Percentiles rank a stretch among this genome's conserved stretches.
phyloP scores from a whole-genome alignment of 805 yeast genomes.

The Candida xiaguanensis region DNA sequence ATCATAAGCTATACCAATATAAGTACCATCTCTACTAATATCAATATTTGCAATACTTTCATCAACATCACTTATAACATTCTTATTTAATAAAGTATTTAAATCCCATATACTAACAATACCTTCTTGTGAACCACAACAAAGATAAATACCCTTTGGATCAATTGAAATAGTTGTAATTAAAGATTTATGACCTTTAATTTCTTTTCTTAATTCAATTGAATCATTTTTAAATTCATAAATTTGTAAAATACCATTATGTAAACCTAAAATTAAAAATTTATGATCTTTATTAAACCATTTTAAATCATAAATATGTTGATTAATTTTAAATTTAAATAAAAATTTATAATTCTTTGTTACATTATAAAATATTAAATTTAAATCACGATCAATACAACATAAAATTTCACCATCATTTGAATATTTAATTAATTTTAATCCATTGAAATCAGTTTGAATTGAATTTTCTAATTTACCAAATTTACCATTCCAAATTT shows the following conservation, averaged over 20 bases:
- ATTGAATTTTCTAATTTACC: constrained; percentile 31
- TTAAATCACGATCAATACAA: constrained; percentile 39
- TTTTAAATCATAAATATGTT: constrained; percentile 35
- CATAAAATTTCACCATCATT: constrained; percentile 46
- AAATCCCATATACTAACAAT: constrained; percentile 49
- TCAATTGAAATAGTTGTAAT: constrained; percentile 46
- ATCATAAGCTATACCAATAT: constrained; percentile 43
- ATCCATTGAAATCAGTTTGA: constrained; percentile 16
- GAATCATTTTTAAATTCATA: constrained; percentile 14
- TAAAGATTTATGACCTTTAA: constrained; percentile 48
- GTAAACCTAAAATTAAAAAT: constrained; percentile 37
- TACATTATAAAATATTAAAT: constrained; percentile 33
- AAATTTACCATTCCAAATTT: constrained; percentile 42
- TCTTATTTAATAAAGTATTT: constrained; percentile 29
- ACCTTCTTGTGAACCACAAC: constrained; percentile 58
- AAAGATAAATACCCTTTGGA: constrained; percentile 48
- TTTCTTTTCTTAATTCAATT: constrained; percentile 13
- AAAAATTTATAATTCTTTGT: constrained; percentile 25
- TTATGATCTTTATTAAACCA: constrained; percentile 45
- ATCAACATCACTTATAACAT: constrained; percentile 38
- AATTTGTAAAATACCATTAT: constrained; percentile 41
- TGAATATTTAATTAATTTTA: constrained; percentile 33
- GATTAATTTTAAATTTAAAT: constrained; percentile 18
- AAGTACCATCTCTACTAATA: constrained; percentile 44
- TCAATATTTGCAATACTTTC: constrained; percentile 40